Conservation (phyloP, 805 yeast genomes). For the Candida ascalaphidarum region DNA sequence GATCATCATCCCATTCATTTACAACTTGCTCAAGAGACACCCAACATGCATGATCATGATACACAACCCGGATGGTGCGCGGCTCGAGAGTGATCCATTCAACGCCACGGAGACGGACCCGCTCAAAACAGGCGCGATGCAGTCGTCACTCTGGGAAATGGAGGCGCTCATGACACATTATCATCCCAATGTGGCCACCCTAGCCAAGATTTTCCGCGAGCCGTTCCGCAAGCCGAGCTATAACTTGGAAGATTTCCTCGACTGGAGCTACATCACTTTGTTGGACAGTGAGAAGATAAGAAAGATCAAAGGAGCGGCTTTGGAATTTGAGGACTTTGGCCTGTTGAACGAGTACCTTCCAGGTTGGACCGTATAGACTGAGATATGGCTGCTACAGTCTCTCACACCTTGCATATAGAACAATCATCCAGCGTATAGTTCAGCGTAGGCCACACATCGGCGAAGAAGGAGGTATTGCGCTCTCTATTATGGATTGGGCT, state of each 20-base stretch:
- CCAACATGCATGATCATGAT: slow-evolving; percentile 90
- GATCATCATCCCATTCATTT: slow-evolving; percentile 80
- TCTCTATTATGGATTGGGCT: too few species aligned
- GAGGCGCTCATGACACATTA: slow-evolving; percentile 75
- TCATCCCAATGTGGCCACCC: slow-evolving; percentile 91
- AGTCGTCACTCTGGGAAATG: slow-evolving; percentile 88
- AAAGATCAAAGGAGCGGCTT: slow-evolving; percentile 59
- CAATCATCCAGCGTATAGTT: too few species aligned
- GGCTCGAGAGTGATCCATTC: too few species aligned
- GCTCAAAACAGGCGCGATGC: slow-evolving; percentile 65
- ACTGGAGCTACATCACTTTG: slow-evolving; percentile 72
- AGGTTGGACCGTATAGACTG: too few species aligned
- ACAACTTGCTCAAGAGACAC: slow-evolving; percentile 82
- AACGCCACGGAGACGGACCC: slow-evolving; percentile 48
- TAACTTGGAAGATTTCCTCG: slow-evolving; percentile 89
- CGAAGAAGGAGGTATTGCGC: too few species aligned
- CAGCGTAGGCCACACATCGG: too few species aligned
- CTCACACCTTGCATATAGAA: too few species aligned
- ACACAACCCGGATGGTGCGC: slow-evolving; percentile 40
- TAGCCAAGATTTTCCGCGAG: slow-evolving; percentile 81
- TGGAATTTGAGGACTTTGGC: slow-evolving; percentile 61
- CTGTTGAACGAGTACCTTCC: too few species aligned
- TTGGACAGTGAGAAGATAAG: slow-evolving; percentile 57
- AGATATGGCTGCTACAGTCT: too few species aligned
- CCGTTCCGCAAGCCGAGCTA: slow-evolving; percentile 84